These are phyloP conservation scores for Paecilomyces fulvus DNA, from an alignment of 2,329 filamentous ascomycete genomes.

Conservation along the genomic window DNA sequence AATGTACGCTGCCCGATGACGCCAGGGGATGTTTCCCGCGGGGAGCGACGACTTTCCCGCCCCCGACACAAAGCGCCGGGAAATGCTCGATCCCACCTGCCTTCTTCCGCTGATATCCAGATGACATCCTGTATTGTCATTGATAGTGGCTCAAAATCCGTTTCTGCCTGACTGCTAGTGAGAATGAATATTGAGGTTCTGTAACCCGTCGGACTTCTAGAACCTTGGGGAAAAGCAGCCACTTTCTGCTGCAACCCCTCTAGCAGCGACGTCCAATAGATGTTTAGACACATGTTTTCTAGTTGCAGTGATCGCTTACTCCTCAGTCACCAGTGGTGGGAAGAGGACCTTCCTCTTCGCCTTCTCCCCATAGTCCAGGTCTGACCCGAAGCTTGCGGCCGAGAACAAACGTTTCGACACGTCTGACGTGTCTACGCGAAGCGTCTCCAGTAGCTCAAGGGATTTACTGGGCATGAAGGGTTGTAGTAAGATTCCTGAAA, in stretches of 20 bases:
- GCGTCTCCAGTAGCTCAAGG: slow-evolving; percentile 60
- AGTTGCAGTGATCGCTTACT: slow-evolving; percentile 15
- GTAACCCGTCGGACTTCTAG: neutral
- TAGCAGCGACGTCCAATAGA: neutral
- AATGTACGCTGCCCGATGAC: slow-evolving; percentile 4
- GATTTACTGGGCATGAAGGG: slow-evolving; percentile 84
- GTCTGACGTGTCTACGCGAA: slow-evolving; percentile 55
- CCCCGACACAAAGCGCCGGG: slow-evolving; percentile 9
- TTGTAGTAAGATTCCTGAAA: slow-evolving; percentile 76
- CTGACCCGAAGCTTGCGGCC: slow-evolving; percentile 54
- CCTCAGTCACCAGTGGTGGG: slow-evolving; percentile 36
- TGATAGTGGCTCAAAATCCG: neutral
- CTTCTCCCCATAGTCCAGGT: slow-evolving; percentile 60
- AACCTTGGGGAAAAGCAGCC: neutral
- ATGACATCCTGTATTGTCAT: neutral
- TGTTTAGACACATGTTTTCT: neutral
- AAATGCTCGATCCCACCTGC: neutral
- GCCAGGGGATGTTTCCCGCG: slow-evolving; percentile 20
- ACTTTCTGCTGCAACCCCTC: neutral
- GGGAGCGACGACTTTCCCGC: slow-evolving; percentile 26
- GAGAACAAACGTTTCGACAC: slow-evolving; percentile 52
- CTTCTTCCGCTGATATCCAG: neutral
- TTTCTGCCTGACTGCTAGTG: neutral
- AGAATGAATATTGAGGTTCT: neutral
- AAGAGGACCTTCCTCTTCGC: slow-evolving; percentile 44